phyloP scores from a whole-genome alignment of 257 asterid species.

The Craterostigma plantagineum region DNA sequence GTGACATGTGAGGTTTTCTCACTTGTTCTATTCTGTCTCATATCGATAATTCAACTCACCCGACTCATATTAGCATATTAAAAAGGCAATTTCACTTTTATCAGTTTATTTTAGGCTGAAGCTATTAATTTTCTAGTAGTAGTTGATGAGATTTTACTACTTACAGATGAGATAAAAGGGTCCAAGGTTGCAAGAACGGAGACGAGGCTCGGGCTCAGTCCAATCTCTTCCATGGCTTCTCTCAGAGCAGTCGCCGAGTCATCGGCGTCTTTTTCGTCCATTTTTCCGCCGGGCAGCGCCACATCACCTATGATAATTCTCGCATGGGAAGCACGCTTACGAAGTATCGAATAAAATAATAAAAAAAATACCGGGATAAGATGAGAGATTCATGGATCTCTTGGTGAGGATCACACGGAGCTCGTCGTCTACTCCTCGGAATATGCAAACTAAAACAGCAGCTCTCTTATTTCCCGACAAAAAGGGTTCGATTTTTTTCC shows the following conservation, averaged over 20 bases:
- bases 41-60: no score
- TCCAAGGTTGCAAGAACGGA: constrained; percentile 31
- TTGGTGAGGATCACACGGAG: constrained; percentile 36
- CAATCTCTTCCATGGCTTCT: constrained; percentile 53
- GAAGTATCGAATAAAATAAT: not conserved
- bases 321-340: no score
- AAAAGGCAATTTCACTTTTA: not conserved
- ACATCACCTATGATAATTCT: constrained; percentile 35
- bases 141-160: no score
- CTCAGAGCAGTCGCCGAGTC: constrained; percentile 43
- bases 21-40: no score
- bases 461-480: constrained; percentile 29
- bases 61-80: not conserved
- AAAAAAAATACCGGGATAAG: constrained; percentile 37
- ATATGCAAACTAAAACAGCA: constrained; percentile 40
- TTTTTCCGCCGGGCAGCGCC: constrained; percentile 45
- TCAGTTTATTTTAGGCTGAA: not conserved
- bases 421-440: constrained; percentile 26
- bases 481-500: constrained; percentile 6
- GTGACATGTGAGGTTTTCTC: no score
- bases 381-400: constrained; percentile 38
- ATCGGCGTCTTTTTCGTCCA: constrained; percentile 32
- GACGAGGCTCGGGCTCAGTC: constrained; percentile 28
- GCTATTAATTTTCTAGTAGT: not conserved
- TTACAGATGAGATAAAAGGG: constrained; percentile 37